Conservation (phyloP, 2,329 filamentous ascomycete species). For the Rutstroemia sydowiana region DNA sequence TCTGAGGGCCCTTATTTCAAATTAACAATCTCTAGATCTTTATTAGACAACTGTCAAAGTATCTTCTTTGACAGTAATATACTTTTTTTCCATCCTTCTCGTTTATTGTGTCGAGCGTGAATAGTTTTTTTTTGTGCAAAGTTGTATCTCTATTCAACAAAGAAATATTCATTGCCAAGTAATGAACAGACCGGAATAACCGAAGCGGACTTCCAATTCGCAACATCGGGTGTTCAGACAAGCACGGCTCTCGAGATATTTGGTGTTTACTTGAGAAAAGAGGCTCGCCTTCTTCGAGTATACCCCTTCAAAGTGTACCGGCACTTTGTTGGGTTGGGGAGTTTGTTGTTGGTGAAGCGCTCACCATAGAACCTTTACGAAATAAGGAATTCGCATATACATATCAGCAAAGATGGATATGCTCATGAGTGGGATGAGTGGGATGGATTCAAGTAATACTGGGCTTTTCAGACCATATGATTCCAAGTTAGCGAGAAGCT, state of each 20-base stretch:
- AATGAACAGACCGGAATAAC: background rate
- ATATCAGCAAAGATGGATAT: conserved; percentile 4
- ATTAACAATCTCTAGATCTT: too few species aligned
- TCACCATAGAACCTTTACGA: background rate
- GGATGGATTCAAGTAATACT: conserved; percentile 24
- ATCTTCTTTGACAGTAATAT: background rate
- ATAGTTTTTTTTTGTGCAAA: background rate
- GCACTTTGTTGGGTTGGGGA: background rate
- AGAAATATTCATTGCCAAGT: background rate
- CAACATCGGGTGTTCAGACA: too few species aligned
- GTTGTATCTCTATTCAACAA: background rate
- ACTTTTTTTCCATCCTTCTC: background rate
- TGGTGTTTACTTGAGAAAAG: too few species aligned
- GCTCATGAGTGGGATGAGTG: conserved; percentile 14
- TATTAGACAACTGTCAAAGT: background rate
- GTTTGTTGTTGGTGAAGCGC: background rate
- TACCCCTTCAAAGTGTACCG: background rate
- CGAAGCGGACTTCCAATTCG: too few species aligned
- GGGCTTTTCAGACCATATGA: conserved; percentile 40
- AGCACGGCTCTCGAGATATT: too few species aligned
- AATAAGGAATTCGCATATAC: background rate
- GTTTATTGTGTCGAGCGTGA: background rate
- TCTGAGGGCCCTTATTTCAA: too few species aligned
- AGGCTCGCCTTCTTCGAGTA: too few species aligned
- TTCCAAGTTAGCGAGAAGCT: conserved; percentile 44